phyloP scores from a whole-genome alignment of 805 yeast genomes.

The Candida loeiensis region DNA sequence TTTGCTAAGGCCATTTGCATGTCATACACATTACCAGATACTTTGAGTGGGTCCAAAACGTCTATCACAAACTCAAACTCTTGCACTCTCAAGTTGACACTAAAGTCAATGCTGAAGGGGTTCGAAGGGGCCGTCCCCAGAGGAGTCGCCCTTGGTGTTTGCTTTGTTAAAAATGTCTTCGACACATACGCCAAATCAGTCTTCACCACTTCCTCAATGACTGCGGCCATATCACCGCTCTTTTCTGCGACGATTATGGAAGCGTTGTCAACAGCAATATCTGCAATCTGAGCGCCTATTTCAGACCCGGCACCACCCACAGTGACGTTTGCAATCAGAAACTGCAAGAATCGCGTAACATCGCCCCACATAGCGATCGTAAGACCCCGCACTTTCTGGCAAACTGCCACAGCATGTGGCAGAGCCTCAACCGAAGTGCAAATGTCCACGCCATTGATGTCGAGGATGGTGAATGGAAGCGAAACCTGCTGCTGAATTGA shows the following conservation, averaged over 20 bases:
- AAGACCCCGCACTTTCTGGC: not conserved
- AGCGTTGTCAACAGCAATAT: not conserved
- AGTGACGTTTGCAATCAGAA: constrained; percentile 7
- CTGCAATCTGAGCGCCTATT: not conserved
- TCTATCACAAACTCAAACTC: constrained; percentile 21
- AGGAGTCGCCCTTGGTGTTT: constrained; percentile 1
- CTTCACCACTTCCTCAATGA: constrained; percentile 7
- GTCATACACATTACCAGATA: constrained; percentile 18
- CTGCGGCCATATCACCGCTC: constrained; percentile 12
- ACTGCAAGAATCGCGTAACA: constrained; percentile 6
- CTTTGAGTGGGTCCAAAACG: constrained; percentile 15
- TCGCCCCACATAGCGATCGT: constrained; percentile 10
- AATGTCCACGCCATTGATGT: constrained; percentile 5
- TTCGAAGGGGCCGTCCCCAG: not conserved
- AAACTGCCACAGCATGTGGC: not conserved
- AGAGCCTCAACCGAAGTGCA: not conserved
- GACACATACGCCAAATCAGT: constrained; percentile 2
- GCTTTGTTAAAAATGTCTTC: not conserved
- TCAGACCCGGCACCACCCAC: not conserved
- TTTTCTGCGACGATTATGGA: constrained; percentile 10
- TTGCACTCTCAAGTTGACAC: constrained; percentile 16
- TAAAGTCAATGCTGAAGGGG: constrained; percentile 6
- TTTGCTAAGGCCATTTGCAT: constrained; percentile 15
- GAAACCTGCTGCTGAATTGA: constrained; percentile 11
- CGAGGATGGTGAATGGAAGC: constrained; percentile 13